Percentiles rank a stretch among this genome's conserved stretches.
Conservation (phyloP, 768 basidiomycete species). For the Trametes meyenii region DNA sequence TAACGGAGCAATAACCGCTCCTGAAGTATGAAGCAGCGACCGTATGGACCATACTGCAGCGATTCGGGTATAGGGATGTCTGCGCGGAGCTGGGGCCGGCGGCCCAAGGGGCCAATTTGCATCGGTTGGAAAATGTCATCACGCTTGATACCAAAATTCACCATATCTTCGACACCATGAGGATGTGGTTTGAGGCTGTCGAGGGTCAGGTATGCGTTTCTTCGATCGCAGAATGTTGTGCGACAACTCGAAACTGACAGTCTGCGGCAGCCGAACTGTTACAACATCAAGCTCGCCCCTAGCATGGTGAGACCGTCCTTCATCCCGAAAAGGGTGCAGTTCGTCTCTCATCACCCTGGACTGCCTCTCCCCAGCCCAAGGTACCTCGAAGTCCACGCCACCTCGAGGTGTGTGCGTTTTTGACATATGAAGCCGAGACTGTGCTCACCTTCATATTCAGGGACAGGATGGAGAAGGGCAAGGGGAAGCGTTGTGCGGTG, state of each 20-base stretch:
- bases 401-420: background rate
- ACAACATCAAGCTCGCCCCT: slow-evolving; percentile 2
- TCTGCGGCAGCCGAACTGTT: slow-evolving; percentile 1
- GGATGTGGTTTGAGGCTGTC: slow-evolving; percentile 5
- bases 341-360: slow-evolving; percentile 7
- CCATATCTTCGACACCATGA: background rate
- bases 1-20: background rate
- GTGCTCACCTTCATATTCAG: too few species aligned
- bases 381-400: slow-evolving; percentile 11
- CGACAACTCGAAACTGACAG: background rate
- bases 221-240: background rate
- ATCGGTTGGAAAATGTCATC: slow-evolving; percentile 8
- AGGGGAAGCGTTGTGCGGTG: too few species aligned
- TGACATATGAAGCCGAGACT: too few species aligned
- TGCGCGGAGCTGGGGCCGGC: slow-evolving; percentile 7
- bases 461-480: too few species aligned
- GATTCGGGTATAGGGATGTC: slow-evolving; percentile 5
- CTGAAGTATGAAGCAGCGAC: slow-evolving; percentile 5
- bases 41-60: slow-evolving; percentile 2
- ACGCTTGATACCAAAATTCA: slow-evolving; percentile 1
- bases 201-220: slow-evolving; percentile 2
- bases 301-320: background rate
- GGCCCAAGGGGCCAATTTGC: background rate
- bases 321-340: slow-evolving; percentile 6
- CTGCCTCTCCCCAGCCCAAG: slow-evolving; percentile 12